Evolutionary conservation across 176 grass and related monocot species (phyloP).

Genomic region (Ensete glaucum): DNA sequence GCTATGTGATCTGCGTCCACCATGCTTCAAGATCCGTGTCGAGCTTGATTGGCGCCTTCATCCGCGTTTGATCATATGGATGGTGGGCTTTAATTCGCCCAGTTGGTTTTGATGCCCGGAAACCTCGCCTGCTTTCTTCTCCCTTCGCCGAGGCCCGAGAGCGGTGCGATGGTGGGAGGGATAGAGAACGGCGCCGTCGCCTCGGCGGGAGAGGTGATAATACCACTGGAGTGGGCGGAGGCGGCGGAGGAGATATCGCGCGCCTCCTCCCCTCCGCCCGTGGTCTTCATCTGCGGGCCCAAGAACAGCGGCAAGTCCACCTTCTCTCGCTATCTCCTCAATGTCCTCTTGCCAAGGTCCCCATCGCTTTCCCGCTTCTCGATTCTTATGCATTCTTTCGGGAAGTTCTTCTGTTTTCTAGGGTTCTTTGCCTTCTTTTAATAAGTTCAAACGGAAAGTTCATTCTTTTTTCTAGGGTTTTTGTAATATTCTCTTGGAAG

Average conservation of each 20-base stretch:
- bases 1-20: no score
- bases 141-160: not conserved
- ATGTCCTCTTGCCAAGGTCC: constrained; percentile 59
- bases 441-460: not conserved
- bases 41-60: no score
- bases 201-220: constrained; percentile 11
- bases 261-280: constrained; percentile 20
- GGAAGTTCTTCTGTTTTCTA: not conserved
- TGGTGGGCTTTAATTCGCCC: no score
- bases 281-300: constrained; percentile 64
- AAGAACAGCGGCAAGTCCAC: constrained; percentile 96
- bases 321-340: constrained; percentile 81
- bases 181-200: not conserved
- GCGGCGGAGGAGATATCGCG: constrained; percentile 18
- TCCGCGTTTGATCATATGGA: no score
- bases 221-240: constrained; percentile 41
- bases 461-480: not conserved
- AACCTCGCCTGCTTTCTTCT: no score
- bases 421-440: not conserved
- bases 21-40: no score
- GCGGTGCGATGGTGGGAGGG: not conserved
- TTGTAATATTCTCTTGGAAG: not conserved
- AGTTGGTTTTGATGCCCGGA: no score
- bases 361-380: not conserved
- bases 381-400: not conserved